phyloP scores from a whole-genome alignment of 345 rosid genomes.

The Ceriops tagal region DNA sequence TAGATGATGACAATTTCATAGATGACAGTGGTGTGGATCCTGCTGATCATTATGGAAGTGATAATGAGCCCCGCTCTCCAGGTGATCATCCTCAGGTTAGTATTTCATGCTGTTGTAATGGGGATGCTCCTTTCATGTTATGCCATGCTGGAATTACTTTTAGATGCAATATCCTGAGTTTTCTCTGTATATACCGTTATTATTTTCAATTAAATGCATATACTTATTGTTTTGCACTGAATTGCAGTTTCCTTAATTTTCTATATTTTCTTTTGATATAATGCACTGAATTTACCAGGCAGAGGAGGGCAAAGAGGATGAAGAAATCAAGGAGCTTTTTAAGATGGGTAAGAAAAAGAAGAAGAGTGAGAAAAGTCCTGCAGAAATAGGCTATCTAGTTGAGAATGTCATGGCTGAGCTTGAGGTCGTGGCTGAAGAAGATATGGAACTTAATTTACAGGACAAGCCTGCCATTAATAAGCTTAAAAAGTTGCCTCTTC shows the following conservation, averaged over 20 bases:
- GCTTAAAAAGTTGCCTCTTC: conserved; percentile 86
- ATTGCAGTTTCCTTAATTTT: neutral
- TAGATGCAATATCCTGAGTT: neutral
- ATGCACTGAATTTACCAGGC: conserved; percentile 44
- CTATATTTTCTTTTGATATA: neutral
- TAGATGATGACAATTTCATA: conserved; percentile 91
- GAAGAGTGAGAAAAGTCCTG: conserved; percentile 83
- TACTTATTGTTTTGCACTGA: neutral
- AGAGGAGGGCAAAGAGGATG: conserved; percentile 90
- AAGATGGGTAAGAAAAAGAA: conserved; percentile 85
- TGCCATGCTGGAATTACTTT: neutral
- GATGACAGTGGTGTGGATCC: conserved; percentile 93
- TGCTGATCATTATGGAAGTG: conserved; percentile 66
- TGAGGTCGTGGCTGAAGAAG: conserved; percentile 92
- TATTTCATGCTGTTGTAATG: neutral
- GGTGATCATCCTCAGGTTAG: conserved; percentile 77
- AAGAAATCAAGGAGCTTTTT: conserved; percentile 74
- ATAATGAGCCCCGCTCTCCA: conserved; percentile 53
- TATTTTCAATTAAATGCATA: neutral
- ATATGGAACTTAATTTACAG: conserved; percentile 73
- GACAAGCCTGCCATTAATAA: conserved; percentile 92
- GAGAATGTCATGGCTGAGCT: conserved; percentile 98
- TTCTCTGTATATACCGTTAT: neutral
- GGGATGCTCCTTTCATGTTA: neutral
- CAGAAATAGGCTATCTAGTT: conserved; percentile 77